A percentile compares a stretch with the other conserved stretches of the same genome.
phyloP scores from a whole-genome alignment of 805 yeast species.

The Limtongia smithiae region DNA sequence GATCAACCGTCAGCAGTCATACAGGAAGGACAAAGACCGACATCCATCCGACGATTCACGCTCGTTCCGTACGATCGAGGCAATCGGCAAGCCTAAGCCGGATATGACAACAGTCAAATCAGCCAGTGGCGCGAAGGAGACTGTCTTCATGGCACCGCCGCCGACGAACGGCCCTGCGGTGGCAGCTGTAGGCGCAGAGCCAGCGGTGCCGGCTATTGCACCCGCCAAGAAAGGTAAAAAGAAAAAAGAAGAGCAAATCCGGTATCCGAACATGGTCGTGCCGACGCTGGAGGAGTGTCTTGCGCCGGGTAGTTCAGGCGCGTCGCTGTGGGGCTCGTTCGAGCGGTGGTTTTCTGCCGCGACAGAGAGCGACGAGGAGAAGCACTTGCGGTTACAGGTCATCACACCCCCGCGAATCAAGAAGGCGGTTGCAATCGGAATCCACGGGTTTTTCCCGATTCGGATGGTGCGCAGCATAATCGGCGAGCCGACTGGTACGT shows the following conservation, averaged over 20 bases:
- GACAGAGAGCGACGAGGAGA: not conserved
- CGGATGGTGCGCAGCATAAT: constrained; percentile 76
- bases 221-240: constrained; percentile 19
- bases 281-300: constrained; percentile 25
- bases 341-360: not conserved
- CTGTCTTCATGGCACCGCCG: constrained; percentile 22
- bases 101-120: constrained; percentile 20
- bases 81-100: constrained; percentile 13
- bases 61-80: constrained; percentile 18
- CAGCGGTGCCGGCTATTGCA: not conserved
- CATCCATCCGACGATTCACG: constrained; percentile 6
- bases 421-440: constrained; percentile 79
- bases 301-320: constrained; percentile 1
- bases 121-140: constrained; percentile 23
- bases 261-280: constrained; percentile 22
- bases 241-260: constrained; percentile 13
- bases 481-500: constrained; percentile 97
- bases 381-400: constrained; percentile 8
- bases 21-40: not conserved
- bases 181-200: constrained; percentile 4
- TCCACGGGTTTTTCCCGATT: constrained; percentile 95
- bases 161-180: constrained; percentile 12
- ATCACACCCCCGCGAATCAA: constrained; percentile 15
- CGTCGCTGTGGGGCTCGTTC: constrained; percentile 14
- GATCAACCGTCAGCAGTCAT: not conserved